Conservation (phyloP, 805 yeast species). For the Lipomyces starkeyi region DNA sequence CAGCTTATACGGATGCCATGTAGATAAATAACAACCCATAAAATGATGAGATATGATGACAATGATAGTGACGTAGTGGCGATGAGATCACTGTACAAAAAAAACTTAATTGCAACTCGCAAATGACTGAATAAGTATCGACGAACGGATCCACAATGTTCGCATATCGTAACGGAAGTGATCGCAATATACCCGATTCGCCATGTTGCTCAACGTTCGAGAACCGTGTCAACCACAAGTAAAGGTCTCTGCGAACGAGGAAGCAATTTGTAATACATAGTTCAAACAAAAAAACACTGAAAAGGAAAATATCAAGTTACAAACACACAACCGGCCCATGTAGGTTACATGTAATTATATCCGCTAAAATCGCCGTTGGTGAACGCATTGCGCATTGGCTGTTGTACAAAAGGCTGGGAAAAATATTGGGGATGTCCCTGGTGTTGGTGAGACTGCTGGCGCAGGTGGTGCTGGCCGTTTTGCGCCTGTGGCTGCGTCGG, state of each 20-base stretch:
- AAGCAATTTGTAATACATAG: neutral
- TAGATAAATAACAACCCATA: neutral
- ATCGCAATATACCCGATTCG: neutral
- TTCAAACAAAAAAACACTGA: constrained; percentile 4
- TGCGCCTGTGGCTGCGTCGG: neutral
- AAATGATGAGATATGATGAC: neutral
- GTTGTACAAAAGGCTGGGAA: constrained; percentile 7
- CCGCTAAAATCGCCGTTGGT: constrained; percentile 18
- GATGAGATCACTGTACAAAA: constrained; percentile 2
- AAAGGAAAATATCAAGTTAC: constrained; percentile 3
- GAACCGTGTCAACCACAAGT: neutral
- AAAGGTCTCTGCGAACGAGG: neutral
- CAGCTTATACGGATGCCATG: neutral
- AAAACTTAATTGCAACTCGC: neutral
- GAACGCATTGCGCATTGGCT: constrained; percentile 9
- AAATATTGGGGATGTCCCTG: constrained; percentile 16
- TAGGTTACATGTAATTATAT: constrained; percentile 25
- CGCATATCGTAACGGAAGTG: neutral
- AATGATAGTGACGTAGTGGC: neutral
- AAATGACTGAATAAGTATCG: neutral
- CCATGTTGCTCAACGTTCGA: neutral
- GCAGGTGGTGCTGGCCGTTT: constrained; percentile 9
- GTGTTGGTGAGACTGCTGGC: constrained; percentile 10
- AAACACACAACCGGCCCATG: neutral
- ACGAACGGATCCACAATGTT: neutral